Conservation (phyloP, 805 yeast species). For the Hanseniaspora occidentalis region DNA sequence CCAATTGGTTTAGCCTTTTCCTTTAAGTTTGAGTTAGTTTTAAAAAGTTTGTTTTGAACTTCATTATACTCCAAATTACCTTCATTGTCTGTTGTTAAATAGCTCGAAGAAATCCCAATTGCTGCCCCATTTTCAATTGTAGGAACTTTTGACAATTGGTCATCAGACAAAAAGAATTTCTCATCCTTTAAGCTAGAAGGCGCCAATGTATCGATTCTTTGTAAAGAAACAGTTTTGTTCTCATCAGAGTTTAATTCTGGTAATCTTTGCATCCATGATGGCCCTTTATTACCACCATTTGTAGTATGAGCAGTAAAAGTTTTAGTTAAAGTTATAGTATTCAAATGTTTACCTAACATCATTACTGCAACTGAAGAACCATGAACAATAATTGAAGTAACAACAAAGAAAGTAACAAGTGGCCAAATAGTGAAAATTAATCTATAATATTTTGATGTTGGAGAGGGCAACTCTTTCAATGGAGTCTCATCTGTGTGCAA, state of each 20-base stretch:
- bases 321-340: slow-evolving; percentile 87
- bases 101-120: slow-evolving; percentile 8
- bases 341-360: slow-evolving; percentile 72
- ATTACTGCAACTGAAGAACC: slow-evolving; percentile 67
- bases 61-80: too few relatives aligned
- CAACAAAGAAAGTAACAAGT: slow-evolving; percentile 62
- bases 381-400: slow-evolving; percentile 76
- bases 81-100: too few relatives aligned
- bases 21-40: slow-evolving; percentile 47
- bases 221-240: slow-evolving; percentile 70
- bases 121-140: slow-evolving; percentile 2
- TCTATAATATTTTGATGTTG: slow-evolving; percentile 69
- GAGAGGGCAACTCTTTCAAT: slow-evolving; percentile 66
- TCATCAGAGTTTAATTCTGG: slow-evolving; percentile 42
- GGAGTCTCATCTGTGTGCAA: slow-evolving; percentile 49
- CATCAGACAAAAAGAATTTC: slow-evolving; percentile 2
- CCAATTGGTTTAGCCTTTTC: slow-evolving; percentile 63
- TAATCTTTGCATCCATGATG: slow-evolving; percentile 74
- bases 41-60: too few relatives aligned
- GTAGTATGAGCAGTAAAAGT: slow-evolving; percentile 65
- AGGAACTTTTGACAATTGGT: slow-evolving; percentile 8
- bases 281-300: slow-evolving; percentile 38
- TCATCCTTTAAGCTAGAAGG: slow-evolving; percentile 13
- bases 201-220: slow-evolving; percentile 62
- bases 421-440: slow-evolving; percentile 69